A percentile compares a stretch with the other conserved stretches of the same genome.
Conservation (phyloP, 768 basidiomycete genomes). For the Leccinum obscurum region DNA sequence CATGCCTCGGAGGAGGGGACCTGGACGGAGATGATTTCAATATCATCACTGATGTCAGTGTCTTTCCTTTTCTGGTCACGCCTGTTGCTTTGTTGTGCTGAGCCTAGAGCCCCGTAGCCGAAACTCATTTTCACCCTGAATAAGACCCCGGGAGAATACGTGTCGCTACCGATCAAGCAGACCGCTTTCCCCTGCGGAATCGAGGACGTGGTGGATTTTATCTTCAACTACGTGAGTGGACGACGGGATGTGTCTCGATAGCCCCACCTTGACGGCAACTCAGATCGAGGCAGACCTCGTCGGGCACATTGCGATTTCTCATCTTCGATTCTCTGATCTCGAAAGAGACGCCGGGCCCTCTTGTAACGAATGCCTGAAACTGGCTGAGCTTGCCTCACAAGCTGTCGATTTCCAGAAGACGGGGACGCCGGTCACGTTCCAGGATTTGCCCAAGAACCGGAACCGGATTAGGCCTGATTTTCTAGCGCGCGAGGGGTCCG, state of each 20-base stretch:
- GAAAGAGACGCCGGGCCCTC: slow-evolving; percentile 26
- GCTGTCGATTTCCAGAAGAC: slow-evolving; percentile 52
- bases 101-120: slow-evolving; percentile 22
- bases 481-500: slow-evolving; percentile 41
- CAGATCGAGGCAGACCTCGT: slow-evolving; percentile 42
- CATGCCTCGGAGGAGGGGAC: slow-evolving; percentile 54
- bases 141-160: slow-evolving; percentile 40
- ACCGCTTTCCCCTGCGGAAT: slow-evolving; percentile 37
- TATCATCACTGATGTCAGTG: slow-evolving; percentile 44
- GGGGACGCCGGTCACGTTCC: slow-evolving; percentile 41
- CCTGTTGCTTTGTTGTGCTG: slow-evolving; percentile 8
- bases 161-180: slow-evolving; percentile 34
- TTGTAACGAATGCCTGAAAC: slow-evolving; percentile 37
- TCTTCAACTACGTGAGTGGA: slow-evolving; percentile 45
- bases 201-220: slow-evolving; percentile 46
- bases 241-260: neutral
- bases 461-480: slow-evolving; percentile 40
- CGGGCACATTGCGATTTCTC: slow-evolving; percentile 42
- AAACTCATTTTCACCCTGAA: slow-evolving; percentile 30
- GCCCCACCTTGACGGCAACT: neutral
- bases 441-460: slow-evolving; percentile 34
- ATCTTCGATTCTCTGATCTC: slow-evolving; percentile 45
- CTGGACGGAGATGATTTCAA: slow-evolving; percentile 55
- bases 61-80: neutral
- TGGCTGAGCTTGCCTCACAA: slow-evolving; percentile 47